Percentiles rank a stretch among this genome's conserved stretches.
Evolutionary conservation across 768 basidiomycete genomes (phyloP).

Genomic region (Pulveroboletus ravenelii): DNA sequence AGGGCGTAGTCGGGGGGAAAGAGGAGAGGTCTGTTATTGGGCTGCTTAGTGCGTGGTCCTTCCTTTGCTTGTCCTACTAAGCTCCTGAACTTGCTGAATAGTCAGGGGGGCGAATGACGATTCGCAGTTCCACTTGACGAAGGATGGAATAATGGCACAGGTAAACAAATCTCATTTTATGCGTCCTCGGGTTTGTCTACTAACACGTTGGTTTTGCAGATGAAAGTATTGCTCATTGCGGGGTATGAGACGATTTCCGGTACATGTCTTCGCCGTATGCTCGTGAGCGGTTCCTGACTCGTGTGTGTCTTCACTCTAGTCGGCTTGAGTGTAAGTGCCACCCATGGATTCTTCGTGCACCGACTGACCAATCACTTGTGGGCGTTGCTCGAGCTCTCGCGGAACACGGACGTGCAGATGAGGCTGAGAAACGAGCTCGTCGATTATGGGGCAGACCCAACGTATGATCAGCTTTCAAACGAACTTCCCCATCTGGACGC

Average conservation of each 20-base stretch:
- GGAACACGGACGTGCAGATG: constrained; percentile 21
- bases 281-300: background rate
- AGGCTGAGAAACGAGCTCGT: constrained; percentile 46
- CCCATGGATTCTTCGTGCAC: background rate
- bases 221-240: constrained; percentile 10
- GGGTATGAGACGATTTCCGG: constrained; percentile 17
- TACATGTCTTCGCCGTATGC: background rate
- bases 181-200: too few species aligned
- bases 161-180: background rate
- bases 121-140: constrained; percentile 21
- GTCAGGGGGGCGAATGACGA: constrained; percentile 33
- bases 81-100: constrained; percentile 5
- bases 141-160: constrained; percentile 28
- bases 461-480: constrained; percentile 47
- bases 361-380: constrained; percentile 32
- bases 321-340: constrained; percentile 8
- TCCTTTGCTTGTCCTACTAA: too few species aligned
- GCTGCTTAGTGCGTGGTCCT: constrained; percentile 13
- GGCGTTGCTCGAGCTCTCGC: constrained; percentile 35
- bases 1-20: constrained; percentile 13
- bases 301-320: constrained; percentile 1
- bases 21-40: constrained; percentile 26
- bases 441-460: constrained; percentile 41
- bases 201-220: constrained; percentile 20
- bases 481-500: constrained; percentile 52